Conservation (phyloP, 208 protist genomes). For the Leishmania lainsoni region DNA sequence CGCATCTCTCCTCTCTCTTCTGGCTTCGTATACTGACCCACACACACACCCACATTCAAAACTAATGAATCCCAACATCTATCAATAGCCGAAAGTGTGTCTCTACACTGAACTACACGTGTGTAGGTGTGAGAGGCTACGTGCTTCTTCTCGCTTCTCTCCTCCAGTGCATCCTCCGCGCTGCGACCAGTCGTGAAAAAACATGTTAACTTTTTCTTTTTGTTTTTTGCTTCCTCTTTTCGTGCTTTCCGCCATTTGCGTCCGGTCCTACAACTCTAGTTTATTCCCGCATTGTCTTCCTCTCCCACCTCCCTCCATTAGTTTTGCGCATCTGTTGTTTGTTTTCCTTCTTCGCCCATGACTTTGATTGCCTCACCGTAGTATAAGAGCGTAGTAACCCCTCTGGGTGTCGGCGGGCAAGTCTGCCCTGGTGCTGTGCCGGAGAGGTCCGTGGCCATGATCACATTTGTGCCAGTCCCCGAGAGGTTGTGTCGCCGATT, state of each 20-base stretch:
- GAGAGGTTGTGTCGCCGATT: neutral
- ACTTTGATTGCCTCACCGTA: neutral
- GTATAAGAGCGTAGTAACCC: neutral
- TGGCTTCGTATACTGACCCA: neutral
- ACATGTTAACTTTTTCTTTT: neutral
- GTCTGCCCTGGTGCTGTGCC: neutral
- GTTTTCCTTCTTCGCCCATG: neutral
- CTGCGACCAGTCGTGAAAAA: neutral
- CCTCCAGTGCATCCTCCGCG: neutral
- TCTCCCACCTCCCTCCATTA: neutral
- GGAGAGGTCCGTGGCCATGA: neutral
- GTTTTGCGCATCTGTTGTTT: neutral
- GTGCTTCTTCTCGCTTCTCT: neutral
- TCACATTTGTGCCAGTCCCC: neutral
- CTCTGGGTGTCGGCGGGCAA: neutral
- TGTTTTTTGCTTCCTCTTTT: neutral
- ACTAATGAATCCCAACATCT: neutral
- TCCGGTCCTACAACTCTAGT: neutral
- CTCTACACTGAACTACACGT: neutral
- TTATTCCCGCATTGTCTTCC: neutral
- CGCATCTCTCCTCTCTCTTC: neutral
- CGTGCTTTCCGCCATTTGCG: neutral
- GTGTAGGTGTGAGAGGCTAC: neutral
- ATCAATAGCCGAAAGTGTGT: neutral
- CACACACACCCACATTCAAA: neutral